Base-by-base conservation (phyloP, 73 alveolate genomes). In the Durusdinium trenchii region DNA sequence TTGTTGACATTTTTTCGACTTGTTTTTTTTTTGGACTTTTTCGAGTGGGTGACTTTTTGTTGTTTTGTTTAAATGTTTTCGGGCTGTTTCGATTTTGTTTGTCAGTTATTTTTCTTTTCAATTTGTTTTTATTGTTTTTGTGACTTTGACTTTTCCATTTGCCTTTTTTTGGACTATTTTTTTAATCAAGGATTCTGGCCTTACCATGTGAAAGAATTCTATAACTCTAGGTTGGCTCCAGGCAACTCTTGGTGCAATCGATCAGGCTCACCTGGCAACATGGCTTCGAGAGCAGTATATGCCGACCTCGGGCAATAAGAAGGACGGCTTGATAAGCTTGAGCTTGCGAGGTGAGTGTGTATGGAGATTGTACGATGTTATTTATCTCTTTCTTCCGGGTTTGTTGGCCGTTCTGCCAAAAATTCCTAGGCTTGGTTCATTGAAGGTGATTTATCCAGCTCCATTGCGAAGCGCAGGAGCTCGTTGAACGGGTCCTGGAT, bases 271-370 rank as follows among this genome's bases (percentile, higher is more conserved):
- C 57, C 76, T 91, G 52, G 75, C 43, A 12, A 40, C 97, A 14
- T 91, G 97, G 97, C 97, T 91, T 43, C 64, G 69, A 75, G 47
- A 75, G 9, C 97, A 61, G 75, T 51, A 51, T 46, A 38, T 91
- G 97, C 97, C 97, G 14, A 91, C 89, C 23, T 28, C 73, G 62
- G 97, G 97, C 35, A 91, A 86, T 42, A 91, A 91, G 97, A 71
- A 91, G 97, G 96, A n/a, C 67, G 20, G 40, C 43, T 43, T 43
- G 57, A 40, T 6, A 30, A 5, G 69, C 20, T 35, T 9, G 54
- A 38, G 30, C 6, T 40, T 14, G 52, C 9, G 54, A 9, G 32
- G 12, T 52, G 30, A 36, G 35, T 60, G 18, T 2, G 73, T 2
- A 60, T 60, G 30, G 73, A 60, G 30, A 23, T 32, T 60, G 73